Evolutionary conservation across 1,284 basidiomycete species (phyloP), one percentile per base, ranked within the genome.

Genomic region (Marasmius sp.): DNA sequence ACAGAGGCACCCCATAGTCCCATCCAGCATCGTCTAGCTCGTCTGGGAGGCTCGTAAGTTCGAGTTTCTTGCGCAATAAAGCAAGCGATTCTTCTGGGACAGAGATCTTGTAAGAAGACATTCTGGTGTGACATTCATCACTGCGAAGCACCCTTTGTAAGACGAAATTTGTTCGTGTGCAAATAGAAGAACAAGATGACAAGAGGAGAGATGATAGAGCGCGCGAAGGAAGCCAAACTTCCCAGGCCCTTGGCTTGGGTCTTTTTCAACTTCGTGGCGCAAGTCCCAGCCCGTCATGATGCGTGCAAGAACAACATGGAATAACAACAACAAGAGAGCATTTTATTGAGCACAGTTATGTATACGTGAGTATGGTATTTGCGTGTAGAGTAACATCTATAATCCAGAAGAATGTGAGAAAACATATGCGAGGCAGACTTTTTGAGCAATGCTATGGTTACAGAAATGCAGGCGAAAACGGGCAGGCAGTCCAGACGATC

Each of bases 1-100:
- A 71, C 7, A 84, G 76, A 1, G 83, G 82, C 2, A 70, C 79
- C 11, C 83, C 83, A 62, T 84, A 84, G 11, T 72, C 72, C 72
- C 78, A 77, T 4, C 71, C 77, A 9, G 78, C 77, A n/a, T 76
- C 76, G 7, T 80, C 75, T 16, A 84, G 68, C 63, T 84, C 81
- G 65, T 84, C 80, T 0, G 83, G 82, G 16, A 84, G 72, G 4
- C 70, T 72, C 0, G 75, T 66, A 10, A 81, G 69, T 2, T 71
- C 74, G 9, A 84, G 79, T 63, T 79, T 82, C 56, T 74, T 67
- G 37, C 74, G 69, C 9, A 84, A 69, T 0, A 69, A 50, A 0
- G 68, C 66, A 9, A 84, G 61, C 5, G 76, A 69, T 2, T 72
- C 70, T 52, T 82, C 75, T 0, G 81, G 62, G 20, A 84, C 66